A percentile compares a stretch with the other conserved stretches of the same genome.
Evolutionary conservation across 257 asterid genomes (phyloP).

Genomic region (Voacanga thouarsii): DNA sequence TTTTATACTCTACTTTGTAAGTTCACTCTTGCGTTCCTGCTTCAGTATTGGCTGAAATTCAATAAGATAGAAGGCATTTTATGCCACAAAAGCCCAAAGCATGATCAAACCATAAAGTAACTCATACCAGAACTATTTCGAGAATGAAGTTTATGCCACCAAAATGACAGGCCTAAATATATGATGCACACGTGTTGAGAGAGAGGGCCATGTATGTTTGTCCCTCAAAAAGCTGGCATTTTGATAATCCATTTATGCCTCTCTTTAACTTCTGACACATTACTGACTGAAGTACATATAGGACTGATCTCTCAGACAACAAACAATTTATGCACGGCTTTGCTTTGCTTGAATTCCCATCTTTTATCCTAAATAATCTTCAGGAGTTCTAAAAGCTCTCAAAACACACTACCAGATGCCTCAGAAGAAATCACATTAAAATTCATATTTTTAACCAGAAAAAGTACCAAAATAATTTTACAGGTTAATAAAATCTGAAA

Average conservation of each 20-base stretch:
- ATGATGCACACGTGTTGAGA: neutral
- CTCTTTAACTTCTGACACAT: neutral
- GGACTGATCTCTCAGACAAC: too few relatives aligned
- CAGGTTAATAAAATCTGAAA: neutral
- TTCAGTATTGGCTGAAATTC: neutral
- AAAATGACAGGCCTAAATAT: neutral
- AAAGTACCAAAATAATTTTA: neutral
- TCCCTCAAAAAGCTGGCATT: neutral
- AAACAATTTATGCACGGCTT: neutral
- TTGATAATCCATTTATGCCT: neutral
- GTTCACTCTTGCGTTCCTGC: neutral
- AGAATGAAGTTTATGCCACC: neutral
- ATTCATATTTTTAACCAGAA: neutral
- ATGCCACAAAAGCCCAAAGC: neutral
- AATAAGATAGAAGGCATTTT: neutral
- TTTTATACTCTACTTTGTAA: neutral
- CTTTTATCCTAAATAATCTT: neutral
- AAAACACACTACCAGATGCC: neutral
- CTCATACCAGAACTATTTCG: neutral
- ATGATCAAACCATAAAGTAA: neutral
- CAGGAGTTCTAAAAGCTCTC: neutral
- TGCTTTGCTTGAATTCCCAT: neutral
- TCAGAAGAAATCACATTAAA: neutral
- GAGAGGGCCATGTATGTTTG: neutral
- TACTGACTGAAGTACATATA: neutral